Base-by-base conservation (phyloP, 164 flowering plant genomes). In the Stephania yunnanensis region DNA sequence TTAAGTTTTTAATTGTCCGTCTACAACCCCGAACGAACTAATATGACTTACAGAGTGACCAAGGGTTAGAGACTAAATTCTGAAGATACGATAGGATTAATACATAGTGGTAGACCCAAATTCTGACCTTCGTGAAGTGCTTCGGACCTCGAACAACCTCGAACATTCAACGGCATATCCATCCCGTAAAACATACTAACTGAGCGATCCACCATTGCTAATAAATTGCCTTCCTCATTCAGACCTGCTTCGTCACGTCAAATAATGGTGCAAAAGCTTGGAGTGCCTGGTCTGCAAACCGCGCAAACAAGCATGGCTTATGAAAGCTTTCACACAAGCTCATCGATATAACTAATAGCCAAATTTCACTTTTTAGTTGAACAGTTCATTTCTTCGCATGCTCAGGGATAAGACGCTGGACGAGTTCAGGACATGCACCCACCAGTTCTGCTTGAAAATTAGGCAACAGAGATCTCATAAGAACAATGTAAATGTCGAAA, bases 341-440 rank as follows among this genome's bases (percentile, higher is more conserved):
- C 66, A 61, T 69, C 46, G 48, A 69, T 63, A 31, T 73, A 73
- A 70, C 70, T 73, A 36, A 73, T 46, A 11, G 71, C 70, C 63
- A 25, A 52, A 31, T 11, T 63, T 10, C 61, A 29, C 69, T 30
- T 30, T 17, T 30, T 64, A 44, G 61, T 11, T 79, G 12, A 46
- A 22, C 65, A 78, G 13, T 61, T 81, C 79, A 85, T 80, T 84
- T 84, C 83, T 82, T 83, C 22, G 73, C 81, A 68, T 87, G 90
- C 79, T 87, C 90, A 0, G 94, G 95, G 71, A 91, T 78, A 65
- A 92, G 91, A 10, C 95, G 97, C 22, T 83, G 80, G 20, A 87
- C 78, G 73, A 92, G 80, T 67, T 91, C 95, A 25, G 86, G 80
- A 68, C 92, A 72, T 69, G 89, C 87, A 72, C 85, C 88, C 19